Evolutionary conservation across 768 basidiomycete species (phyloP), one percentile per base, ranked within the genome.

Genomic region (Cystobasidium ongulense): DNA sequence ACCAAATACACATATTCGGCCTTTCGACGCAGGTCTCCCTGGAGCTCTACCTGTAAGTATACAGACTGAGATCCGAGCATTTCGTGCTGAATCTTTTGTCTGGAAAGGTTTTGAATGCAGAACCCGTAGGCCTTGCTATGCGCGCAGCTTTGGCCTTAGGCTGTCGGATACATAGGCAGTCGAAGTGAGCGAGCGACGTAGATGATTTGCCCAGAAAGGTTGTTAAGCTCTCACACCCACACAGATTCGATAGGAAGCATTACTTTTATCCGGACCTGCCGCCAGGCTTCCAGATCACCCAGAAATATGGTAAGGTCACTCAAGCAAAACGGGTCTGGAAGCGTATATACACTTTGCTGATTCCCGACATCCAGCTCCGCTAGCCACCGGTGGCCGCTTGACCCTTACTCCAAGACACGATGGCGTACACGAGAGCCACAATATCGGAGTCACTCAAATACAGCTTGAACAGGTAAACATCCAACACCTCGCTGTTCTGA

Each of bases 231-330:
- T 3, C 7, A 67, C 23, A 17, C 13, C 29, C 5, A n/a, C 11
- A 85, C 90, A 75, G 63, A 0, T 98, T 98, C 78, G 96, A 98
- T 81, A 84, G 96, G 76, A 99, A 99, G 80, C 96, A 98, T 80
- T 99, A 99, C 80, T 97, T 97, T 81, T 98, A 99, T 79, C 86
- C 91, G 3, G 96, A 98, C 81, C 85, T 96, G 39, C 93, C 96
- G 0, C 85, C 89, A 2, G 95, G 95, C 0, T 98, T 93, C 81
- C 96, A 99, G 82, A 95, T 99, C 75, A 99, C 94, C 0, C 94
- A 98, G 80, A 90, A 91, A 75, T 96, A 98, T 81, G 86, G 91
- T 91, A 74, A 76, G n/a, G 83, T 76, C 50, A 52, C 35, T 0
- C 25, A 29, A 18, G 31, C 41, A 15, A 2, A 33, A 46, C 41